Evolutionary conservation across 139 green algal species (phyloP).

Genomic region (Desmodesmus armatus): DNA sequence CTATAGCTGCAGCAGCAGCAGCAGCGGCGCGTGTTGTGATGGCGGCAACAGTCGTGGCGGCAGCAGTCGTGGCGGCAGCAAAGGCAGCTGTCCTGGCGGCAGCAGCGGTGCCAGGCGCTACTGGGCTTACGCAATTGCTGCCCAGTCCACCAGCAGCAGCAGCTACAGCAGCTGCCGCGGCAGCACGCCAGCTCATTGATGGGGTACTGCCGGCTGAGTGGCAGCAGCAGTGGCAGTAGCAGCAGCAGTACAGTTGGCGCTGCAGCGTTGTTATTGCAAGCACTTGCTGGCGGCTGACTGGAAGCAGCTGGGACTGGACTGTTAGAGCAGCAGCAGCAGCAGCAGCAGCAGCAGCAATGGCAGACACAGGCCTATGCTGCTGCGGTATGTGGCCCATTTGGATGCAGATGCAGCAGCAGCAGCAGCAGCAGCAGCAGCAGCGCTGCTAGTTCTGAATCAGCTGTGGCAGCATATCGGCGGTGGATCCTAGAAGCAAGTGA

Average conservation of each 20-base stretch:
- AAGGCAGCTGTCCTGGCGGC: background rate
- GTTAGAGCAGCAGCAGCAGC: background rate
- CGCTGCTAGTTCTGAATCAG: no score
- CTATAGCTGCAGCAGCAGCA: background rate
- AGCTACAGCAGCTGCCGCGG: background rate
- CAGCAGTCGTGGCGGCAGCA: background rate
- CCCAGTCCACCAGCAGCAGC: background rate
- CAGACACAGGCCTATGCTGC: background rate
- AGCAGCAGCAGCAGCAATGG: background rate
- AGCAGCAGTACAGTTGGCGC: background rate
- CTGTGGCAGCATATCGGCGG: background rate
- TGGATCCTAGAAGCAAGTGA: no score
- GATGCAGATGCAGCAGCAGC: no score
- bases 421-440: no score
- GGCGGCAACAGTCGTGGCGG: background rate
- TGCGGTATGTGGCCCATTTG: background rate
- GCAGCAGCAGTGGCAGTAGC: background rate
- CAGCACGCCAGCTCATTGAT: conserved; percentile 9
- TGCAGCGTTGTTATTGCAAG: background rate
- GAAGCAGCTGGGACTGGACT: background rate
- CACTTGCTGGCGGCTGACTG: background rate
- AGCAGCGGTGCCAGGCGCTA: background rate
- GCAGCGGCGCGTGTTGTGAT: background rate
- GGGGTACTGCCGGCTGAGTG: background rate
- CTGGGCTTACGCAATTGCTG: background rate